A percentile compares a stretch with the other conserved stretches of the same genome.
These are phyloP conservation scores for Centrapalus pauciflorus DNA, from an alignment of 129 eudicot genomes.

Conservation along the genomic window DNA sequence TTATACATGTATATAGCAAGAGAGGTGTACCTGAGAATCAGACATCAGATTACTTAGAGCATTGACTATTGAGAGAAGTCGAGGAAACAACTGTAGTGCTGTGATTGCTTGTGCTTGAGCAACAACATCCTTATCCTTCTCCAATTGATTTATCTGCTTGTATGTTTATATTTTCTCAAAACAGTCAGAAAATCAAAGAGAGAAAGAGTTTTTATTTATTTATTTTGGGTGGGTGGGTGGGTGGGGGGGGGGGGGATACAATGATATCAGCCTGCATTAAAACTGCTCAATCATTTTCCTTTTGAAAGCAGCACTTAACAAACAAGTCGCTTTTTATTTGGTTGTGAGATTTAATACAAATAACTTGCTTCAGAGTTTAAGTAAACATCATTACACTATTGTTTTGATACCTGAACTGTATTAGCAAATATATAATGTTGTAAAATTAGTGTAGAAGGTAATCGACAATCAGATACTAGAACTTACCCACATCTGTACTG, in stretches of 20 bases:
- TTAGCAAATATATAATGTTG: constrained; percentile 7
- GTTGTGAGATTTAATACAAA: background rate
- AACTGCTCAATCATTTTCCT: background rate
- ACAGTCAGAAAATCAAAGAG: background rate
- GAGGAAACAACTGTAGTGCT: constrained; percentile 69
- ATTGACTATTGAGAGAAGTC: constrained; percentile 63
- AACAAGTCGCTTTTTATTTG: background rate
- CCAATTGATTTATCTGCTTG: constrained; percentile 83
- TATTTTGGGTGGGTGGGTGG: no score
- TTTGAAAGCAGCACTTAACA: background rate
- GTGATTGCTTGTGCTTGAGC: constrained; percentile 89
- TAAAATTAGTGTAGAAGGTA: background rate
- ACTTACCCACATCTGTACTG: constrained; percentile 99
- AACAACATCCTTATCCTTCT: constrained; percentile 95
- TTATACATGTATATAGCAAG: background rate
- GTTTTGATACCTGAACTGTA: background rate
- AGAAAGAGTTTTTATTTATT: no score
- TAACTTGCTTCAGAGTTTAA: background rate
- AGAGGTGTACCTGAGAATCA: constrained; percentile 71
- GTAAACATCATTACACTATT: background rate
- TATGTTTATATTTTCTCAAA: constrained; percentile 4
- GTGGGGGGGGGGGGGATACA: no score
- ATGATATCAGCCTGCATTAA: background rate
- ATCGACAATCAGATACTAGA: constrained; percentile 6
- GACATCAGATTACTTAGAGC: constrained; percentile 57